phyloP scores from a whole-genome alignment of 495 filamentous ascomycete species.

The Achaetomiella virescens region DNA sequence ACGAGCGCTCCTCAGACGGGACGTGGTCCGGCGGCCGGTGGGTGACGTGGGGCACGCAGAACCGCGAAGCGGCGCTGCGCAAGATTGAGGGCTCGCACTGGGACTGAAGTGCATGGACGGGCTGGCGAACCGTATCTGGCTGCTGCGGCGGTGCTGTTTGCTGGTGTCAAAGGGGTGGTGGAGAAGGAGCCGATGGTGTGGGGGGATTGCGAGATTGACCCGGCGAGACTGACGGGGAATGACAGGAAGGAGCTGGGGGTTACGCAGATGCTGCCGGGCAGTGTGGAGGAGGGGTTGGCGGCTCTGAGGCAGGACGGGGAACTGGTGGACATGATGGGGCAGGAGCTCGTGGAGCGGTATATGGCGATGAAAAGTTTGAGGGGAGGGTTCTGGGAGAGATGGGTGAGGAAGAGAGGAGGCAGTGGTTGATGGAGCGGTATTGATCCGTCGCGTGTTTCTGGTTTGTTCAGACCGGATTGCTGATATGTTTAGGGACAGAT shows the following conservation, averaged over 20 bases:
- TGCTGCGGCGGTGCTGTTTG: conserved; percentile 58
- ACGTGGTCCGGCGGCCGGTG: conserved; percentile 71
- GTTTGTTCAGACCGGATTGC: not conserved
- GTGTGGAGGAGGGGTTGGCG: conserved; percentile 47
- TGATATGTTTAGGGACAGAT: not conserved
- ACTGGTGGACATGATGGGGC: conserved; percentile 44
- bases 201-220: conserved; percentile 55
- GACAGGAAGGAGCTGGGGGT: conserved; percentile 52
- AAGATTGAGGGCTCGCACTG: conserved; percentile 58
- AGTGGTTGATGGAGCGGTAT: conserved; percentile 60
- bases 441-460: conserved; percentile 16
- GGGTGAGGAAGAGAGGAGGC: conserved; percentile 37
- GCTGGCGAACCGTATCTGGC: conserved; percentile 66
- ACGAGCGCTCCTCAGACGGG: conserved; percentile 57
- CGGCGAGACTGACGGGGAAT: conserved; percentile 42
- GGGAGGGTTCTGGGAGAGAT: conserved; percentile 40
- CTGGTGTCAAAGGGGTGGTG: conserved; percentile 56
- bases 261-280: conserved; percentile 43
- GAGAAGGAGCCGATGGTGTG: conserved; percentile 39
- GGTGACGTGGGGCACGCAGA: conserved; percentile 71
- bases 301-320: conserved; percentile 41
- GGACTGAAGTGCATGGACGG: conserved; percentile 69
- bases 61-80: conserved; percentile 63
- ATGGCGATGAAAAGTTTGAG: conserved; percentile 54
- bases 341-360: conserved; percentile 53